Evolutionary conservation across 2,329 filamentous ascomycete genomes (phyloP), one percentile per base, ranked within the genome.

Genomic region (Aspergillus proliferans): DNA sequence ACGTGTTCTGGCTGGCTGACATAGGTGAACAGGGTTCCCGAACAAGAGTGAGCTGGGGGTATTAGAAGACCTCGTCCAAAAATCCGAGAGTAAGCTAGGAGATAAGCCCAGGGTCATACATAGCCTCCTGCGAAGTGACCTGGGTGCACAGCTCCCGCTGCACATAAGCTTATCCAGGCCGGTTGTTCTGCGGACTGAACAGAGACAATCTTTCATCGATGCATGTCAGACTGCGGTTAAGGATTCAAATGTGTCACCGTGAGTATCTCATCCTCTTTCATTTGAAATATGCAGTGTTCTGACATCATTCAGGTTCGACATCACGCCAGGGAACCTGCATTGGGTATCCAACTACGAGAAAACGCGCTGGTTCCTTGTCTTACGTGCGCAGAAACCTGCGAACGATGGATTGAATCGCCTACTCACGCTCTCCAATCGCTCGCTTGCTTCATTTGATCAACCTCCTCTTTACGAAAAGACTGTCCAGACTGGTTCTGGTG

Each of bases 141-240:
- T 96, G 0, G 87, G 83, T 50, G 83, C 84, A 5, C 84, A 86
- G 4, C 74, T 88, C 45, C 92, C 92, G 3, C 77, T 98, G 43
- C 93, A 98, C 69, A 84, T 98, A 61, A 95, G 90, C 58, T 78
- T 98, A 6, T 97, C 93, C 6, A 80, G 88, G 5, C 86, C 93
- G 0, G 73, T 97, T 45, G 79, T 84, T 10, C 80, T 98, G 28
- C 74, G 76, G 43, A 90, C 87, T 0, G 76, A 83, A n/a, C 77
- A 85, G 54, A 88, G 88, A 57, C 81, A 85, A 24, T 58, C 55
- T 0, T 96, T 95, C 62, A 72, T 86, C 4, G 69, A 78, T 4
- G 67, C 69, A 0, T 65, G 95, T 4, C 65, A 71, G 33, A 63
- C 67, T 1, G 59, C 69, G 7, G 57, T 86, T 48, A 51, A 66